A percentile compares a stretch with the other conserved stretches of the same genome.
Evolutionary conservation across 352 stramenopile genomes (phyloP).

Genomic region (Phytophthora sp.): DNA sequence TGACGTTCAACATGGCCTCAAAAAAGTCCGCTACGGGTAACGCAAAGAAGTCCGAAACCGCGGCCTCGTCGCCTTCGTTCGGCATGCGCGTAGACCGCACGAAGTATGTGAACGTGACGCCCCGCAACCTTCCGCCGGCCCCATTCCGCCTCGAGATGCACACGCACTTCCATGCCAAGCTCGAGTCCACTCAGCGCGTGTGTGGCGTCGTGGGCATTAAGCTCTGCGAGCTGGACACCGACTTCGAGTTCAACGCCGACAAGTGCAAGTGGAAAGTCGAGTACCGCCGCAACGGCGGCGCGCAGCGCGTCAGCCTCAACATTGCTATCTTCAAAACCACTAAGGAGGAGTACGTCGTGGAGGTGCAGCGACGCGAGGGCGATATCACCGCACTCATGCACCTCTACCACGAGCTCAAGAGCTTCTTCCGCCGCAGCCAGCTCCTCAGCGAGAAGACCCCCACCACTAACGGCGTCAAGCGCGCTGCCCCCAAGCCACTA

Average conservation of each 20-base stretch:
- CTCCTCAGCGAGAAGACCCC: constrained; percentile 68
- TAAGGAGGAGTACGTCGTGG: constrained; percentile 77
- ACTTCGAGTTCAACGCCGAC: constrained; percentile 84
- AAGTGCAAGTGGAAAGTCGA: constrained; percentile 92
- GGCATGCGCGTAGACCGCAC: constrained; percentile 70
- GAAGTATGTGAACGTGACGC: constrained; percentile 77
- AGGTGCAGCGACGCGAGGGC: constrained; percentile 76
- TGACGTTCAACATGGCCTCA: constrained; percentile 45
- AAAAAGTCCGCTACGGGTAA: constrained; percentile 51
- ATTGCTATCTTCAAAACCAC: constrained; percentile 78
- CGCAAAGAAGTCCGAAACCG: constrained; percentile 38
- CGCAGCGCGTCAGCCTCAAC: constrained; percentile 77
- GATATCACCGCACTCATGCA: constrained; percentile 86
- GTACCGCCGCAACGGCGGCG: constrained; percentile 53
- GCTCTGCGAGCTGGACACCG: constrained; percentile 84
- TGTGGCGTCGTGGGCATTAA: constrained; percentile 80
- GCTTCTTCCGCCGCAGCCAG: constrained; percentile 77
- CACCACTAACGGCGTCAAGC: constrained; percentile 59
- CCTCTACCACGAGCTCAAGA: constrained; percentile 78
- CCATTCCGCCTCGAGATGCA: constrained; percentile 88
- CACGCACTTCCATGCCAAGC: constrained; percentile 90
- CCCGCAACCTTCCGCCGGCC: constrained; percentile 69
- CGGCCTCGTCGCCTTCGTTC: constrained; percentile 44
- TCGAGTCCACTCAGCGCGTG: constrained; percentile 74
- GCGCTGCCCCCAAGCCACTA: constrained; percentile 66